These are phyloP conservation scores for Avena insularis DNA, from an alignment of 176 grass and related monocot genomes.

Conservation along the genomic window DNA sequence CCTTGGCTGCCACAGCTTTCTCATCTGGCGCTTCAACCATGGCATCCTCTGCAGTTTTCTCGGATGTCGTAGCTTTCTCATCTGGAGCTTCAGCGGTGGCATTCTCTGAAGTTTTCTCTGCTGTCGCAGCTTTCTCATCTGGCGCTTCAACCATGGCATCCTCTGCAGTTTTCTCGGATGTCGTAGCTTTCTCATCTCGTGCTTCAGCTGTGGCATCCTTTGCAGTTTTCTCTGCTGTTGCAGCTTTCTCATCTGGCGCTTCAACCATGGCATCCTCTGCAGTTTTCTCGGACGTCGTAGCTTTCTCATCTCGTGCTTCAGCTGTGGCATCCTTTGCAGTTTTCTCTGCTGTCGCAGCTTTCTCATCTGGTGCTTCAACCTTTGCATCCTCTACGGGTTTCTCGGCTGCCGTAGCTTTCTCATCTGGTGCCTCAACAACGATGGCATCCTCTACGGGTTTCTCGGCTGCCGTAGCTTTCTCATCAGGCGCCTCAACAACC, in stretches of 20 bases:
- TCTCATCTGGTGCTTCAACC: slow-evolving; percentile 9
- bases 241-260: neutral
- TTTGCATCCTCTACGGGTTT: slow-evolving; percentile 7
- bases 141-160: neutral
- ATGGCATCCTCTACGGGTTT: no score
- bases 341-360: neutral
- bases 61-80: neutral
- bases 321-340: slow-evolving; percentile 9
- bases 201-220: neutral
- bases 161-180: slow-evolving; percentile 12
- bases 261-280: neutral
- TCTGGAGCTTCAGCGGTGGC: neutral
- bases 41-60: no score
- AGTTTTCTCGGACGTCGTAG: neutral
- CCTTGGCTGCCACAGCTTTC: neutral
- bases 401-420: neutral
- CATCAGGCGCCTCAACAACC: no score
- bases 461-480: no score
- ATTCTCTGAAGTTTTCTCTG: neutral
- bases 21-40: neutral
- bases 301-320: neutral
- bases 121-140: neutral
- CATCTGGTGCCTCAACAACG: no score
- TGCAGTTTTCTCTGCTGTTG: neutral
- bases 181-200: neutral